Conservation (phyloP, 2,329 filamentous ascomycete species). For the Sphaerostilbella broomeana region DNA sequence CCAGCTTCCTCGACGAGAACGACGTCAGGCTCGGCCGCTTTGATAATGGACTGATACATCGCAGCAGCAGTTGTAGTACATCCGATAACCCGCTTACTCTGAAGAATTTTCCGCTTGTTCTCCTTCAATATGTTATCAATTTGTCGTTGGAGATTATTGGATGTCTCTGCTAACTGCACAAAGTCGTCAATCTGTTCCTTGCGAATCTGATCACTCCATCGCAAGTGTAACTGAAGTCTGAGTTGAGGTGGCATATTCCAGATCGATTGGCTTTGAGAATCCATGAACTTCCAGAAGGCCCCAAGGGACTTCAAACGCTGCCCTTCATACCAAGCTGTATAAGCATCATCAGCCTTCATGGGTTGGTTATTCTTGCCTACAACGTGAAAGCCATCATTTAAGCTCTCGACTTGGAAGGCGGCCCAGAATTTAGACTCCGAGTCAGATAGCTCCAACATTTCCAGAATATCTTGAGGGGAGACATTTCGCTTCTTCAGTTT, state of each 20-base stretch:
- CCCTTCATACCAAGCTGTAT: slow-evolving; percentile 17
- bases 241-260: slow-evolving; percentile 44
- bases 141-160: slow-evolving; percentile 34
- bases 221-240: slow-evolving; percentile 29
- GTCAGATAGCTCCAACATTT: slow-evolving; percentile 45
- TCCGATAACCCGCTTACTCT: slow-evolving; percentile 54
- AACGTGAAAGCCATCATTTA: slow-evolving; percentile 37
- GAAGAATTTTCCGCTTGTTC: slow-evolving; percentile 37
- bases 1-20: slow-evolving; percentile 67
- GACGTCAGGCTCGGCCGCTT: slow-evolving; percentile 48
- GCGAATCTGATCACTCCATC: slow-evolving; percentile 41
- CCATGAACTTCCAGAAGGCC: slow-evolving; percentile 15
- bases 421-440: slow-evolving; percentile 46
- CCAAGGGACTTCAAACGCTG: background rate
- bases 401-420: slow-evolving; percentile 47
- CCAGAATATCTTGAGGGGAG: slow-evolving; percentile 18
- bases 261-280: slow-evolving; percentile 27
- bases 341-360: slow-evolving; percentile 25
- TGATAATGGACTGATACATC: slow-evolving; percentile 50
- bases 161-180: slow-evolving; percentile 29
- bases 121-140: slow-evolving; percentile 40
- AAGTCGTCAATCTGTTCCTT: slow-evolving; percentile 45
- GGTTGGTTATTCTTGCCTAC: slow-evolving; percentile 41
- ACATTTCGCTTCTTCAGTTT: background rate
- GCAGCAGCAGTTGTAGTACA: slow-evolving; percentile 68